Base-by-base conservation (phyloP, 345 rosid genomes). In the Kernera saxatilis region DNA sequence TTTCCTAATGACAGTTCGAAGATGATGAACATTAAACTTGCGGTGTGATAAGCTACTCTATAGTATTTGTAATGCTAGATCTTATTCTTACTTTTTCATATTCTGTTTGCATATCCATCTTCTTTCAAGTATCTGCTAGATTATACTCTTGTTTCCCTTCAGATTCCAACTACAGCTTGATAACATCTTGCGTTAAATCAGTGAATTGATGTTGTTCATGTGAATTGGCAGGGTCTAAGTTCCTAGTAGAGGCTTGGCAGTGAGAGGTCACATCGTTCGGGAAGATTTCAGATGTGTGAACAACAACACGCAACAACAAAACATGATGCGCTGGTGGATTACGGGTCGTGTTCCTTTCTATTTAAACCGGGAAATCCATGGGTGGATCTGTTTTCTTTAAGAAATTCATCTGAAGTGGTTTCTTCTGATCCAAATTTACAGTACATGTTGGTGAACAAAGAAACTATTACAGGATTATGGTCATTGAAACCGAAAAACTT, bases 161-260 rank as follows among this genome's bases (percentile, higher is more conserved):
- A 51, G 14, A 36, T 57, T 14, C 36, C 21, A 45, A 19, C 26
- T 66, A 21, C 29, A 57, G 30, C 41, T 46, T 56, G 52, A 49
- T 23, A n/a, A n/a, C n/a, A 26, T 65, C 22, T 55, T 65, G 43
- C 5, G 7, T 19, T 64, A 25, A 15, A 17, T 15, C 17, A 26
- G 30, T 41, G 48, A n/a, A 15, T 51, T 40, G 23, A 59, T 9
- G 12, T 32, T 45, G 46, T 32, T 67, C 32, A 41, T 68, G 41
- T 69, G 66, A 69, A 45, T 37, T 27, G 29, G 44, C 79, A 75
- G 79, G 79, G 65, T 70, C 70, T 75, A 75, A 69, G 60, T 44
- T 68, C 18, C 48, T 43, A 14, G 2, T 25, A 68, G 69, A 27
- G 53, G 26, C 63, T 23, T 67, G 62, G 56, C 19, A 44, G 27